phyloP scores from a whole-genome alignment of 176 grass and related monocot species.

The Triticum aestivum region IWGSC_CS_RefSeq_v2.1 NC_057807.1:365888920-365889419 shows the following conservation, averaged over 20 bases:
- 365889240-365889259: background rate
- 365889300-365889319: background rate
- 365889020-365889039: background rate
- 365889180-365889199: background rate
- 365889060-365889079: background rate
- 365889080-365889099: background rate
- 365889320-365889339: background rate
- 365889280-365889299: background rate
- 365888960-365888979: background rate
- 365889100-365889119: background rate
- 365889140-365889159: background rate
- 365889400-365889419: background rate
- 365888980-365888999: background rate
- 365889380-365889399: background rate
- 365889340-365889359: background rate
- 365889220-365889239: background rate
- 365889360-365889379: background rate
- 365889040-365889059: background rate
- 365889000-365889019: background rate
- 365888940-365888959: conserved; percentile 8
- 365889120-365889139: too few species aligned
- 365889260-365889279: background rate
- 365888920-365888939: background rate
- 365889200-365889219: background rate
- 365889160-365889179: background rate